Percentiles rank a stretch among this genome's conserved stretches.
phyloP scores from a whole-genome alignment of 352 stramenopile genomes.

The Globisporangium iwayamae region DNA sequence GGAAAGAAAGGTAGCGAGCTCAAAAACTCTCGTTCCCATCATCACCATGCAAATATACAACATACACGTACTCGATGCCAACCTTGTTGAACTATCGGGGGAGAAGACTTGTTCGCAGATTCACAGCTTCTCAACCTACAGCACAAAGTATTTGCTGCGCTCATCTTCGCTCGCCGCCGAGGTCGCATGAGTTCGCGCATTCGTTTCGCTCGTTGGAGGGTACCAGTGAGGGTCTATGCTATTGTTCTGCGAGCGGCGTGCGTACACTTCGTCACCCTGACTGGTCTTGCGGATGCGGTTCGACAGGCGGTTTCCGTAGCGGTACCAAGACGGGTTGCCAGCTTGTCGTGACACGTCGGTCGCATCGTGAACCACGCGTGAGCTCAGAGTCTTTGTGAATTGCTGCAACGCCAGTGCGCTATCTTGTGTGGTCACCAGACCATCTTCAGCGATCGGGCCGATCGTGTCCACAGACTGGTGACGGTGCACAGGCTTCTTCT shows the following conservation, averaged over 20 bases:
- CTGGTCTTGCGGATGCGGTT: slow-evolving; percentile 61
- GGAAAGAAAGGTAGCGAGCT: not conserved
- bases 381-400: slow-evolving; percentile 80
- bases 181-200: slow-evolving; percentile 32
- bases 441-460: slow-evolving; percentile 33
- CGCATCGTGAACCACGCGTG: slow-evolving; percentile 60
- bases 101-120: not conserved
- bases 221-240: slow-evolving; percentile 52
- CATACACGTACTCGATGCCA: slow-evolving; percentile 6
- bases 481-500: slow-evolving; percentile 27
- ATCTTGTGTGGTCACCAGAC: slow-evolving; percentile 40
- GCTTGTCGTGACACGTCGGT: slow-evolving; percentile 34
- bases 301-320: slow-evolving; percentile 73
- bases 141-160: slow-evolving; percentile 81
- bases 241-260: slow-evolving; percentile 64
- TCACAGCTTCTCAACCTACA: slow-evolving; percentile 33
- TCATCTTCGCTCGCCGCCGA: slow-evolving; percentile 62
- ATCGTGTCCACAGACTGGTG: slow-evolving; percentile 39
- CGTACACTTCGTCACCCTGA: slow-evolving; percentile 40
- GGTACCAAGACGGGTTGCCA: slow-evolving; percentile 63
- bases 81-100: slow-evolving; percentile 2
- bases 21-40: not conserved
- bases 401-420: slow-evolving; percentile 75
- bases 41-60: slow-evolving; percentile 1
- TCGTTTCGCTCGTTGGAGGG: slow-evolving; percentile 15